A percentile compares a stretch with the other conserved stretches of the same genome.
Evolutionary conservation across 1,284 basidiomycete genomes (phyloP).

Genomic region (Sparassis latifolia): DNA sequence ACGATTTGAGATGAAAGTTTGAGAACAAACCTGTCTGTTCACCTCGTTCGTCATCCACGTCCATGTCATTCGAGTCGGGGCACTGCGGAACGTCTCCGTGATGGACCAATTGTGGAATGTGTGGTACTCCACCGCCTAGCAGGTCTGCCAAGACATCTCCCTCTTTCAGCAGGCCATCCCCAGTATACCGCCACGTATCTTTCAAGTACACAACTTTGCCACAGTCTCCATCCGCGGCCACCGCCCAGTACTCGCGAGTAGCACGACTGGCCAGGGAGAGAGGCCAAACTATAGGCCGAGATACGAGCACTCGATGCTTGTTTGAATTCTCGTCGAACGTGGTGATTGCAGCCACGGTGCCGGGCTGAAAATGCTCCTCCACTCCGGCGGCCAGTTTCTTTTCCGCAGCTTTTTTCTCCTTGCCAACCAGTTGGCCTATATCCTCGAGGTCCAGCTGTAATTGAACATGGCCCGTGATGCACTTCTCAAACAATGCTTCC

Average conservation of each 20-base stretch:
- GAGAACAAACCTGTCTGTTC: neutral
- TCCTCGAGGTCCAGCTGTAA: neutral
- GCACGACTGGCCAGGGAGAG: conserved; percentile 3
- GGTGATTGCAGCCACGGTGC: neutral
- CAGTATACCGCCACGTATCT: conserved; percentile 8
- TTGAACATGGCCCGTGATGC: conserved; percentile 1
- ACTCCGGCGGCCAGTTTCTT: neutral
- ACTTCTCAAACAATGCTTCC: conserved; percentile 1
- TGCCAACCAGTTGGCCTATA: neutral
- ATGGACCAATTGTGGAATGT: conserved; percentile 6
- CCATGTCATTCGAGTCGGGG: neutral
- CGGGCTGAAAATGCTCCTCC: neutral
- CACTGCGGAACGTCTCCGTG: conserved; percentile 6
- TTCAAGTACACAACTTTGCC: conserved; percentile 7
- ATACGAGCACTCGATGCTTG: conserved; percentile 3
- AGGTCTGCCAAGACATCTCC: conserved; percentile 3
- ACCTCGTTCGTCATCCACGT: neutral
- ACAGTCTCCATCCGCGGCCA: neutral
- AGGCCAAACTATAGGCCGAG: conserved; percentile 3
- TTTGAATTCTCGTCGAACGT: neutral
- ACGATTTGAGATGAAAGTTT: neutral
- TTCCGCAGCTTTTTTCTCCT: no score
- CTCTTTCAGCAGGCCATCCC: conserved; percentile 1
- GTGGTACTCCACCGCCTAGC: neutral
- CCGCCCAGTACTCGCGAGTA: conserved; percentile 11